Conservation (phyloP, 2,329 filamentous ascomycete species). For the Myriosclerotinia curreyana region DNA sequence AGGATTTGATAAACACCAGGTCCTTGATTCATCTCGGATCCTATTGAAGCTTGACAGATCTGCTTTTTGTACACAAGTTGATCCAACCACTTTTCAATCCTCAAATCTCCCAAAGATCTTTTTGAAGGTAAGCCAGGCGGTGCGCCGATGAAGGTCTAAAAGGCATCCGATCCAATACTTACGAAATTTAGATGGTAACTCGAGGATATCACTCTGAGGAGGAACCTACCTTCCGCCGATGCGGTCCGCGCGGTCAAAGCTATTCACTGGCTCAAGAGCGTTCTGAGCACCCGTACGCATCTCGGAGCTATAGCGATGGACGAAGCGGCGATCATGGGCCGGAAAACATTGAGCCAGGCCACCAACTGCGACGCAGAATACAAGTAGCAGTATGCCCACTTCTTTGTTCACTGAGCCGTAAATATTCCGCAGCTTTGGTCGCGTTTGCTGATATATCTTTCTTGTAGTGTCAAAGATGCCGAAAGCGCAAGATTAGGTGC, state of each 20-base stretch:
- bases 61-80: constrained; percentile 24
- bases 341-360: constrained; percentile 30
- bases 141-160: constrained; percentile 3
- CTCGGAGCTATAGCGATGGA: constrained; percentile 31
- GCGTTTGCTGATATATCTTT: constrained; percentile 16
- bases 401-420: constrained; percentile 2
- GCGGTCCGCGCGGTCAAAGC: constrained; percentile 27
- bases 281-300: constrained; percentile 9
- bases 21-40: constrained; percentile 22
- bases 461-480: constrained; percentile 76
- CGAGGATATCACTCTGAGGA: constrained; percentile 32
- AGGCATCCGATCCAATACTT: constrained; percentile 15
- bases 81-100: constrained; percentile 15
- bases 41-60: constrained; percentile 24
- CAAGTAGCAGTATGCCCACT: constrained; percentile 48
- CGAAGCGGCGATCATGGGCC: constrained; percentile 28
- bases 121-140: constrained; percentile 19
- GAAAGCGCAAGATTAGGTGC: constrained; percentile 92
- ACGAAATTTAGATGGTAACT: constrained; percentile 25
- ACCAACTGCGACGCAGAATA: constrained; percentile 45
- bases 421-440: not conserved
- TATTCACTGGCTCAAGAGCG: constrained; percentile 36
- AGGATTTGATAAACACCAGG: constrained; percentile 24
- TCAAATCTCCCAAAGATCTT: constrained; percentile 5
- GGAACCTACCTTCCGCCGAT: constrained; percentile 32